Evolutionary conservation across 2,329 filamentous ascomycete genomes (phyloP).

Genomic region (Gaeumannomyces sp.): DNA sequence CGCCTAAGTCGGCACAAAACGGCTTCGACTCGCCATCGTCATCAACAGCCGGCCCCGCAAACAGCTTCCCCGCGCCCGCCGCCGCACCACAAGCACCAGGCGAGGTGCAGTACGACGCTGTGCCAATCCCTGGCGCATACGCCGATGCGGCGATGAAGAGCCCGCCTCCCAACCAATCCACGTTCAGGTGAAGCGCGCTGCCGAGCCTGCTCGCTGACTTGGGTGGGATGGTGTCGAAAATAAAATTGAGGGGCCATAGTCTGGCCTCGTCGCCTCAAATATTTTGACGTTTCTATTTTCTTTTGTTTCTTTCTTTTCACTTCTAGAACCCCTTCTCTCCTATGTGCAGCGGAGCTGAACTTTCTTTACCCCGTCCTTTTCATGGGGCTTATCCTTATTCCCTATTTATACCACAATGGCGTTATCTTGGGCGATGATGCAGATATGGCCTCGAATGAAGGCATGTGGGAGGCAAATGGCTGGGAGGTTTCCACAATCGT

Average conservation of each 20-base stretch:
- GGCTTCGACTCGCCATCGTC: slow-evolving; percentile 16
- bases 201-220: slow-evolving; percentile 16
- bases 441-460: neutral
- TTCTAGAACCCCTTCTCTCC: slow-evolving; percentile 12
- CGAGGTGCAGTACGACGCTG: slow-evolving; percentile 77
- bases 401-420: slow-evolving; percentile 13
- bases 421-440: neutral
- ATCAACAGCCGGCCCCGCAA: slow-evolving; percentile 28
- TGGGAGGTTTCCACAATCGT: neutral
- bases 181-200: slow-evolving; percentile 26
- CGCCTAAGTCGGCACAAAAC: slow-evolving; percentile 54
- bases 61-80: slow-evolving; percentile 40
- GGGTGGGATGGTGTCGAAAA: slow-evolving; percentile 3
- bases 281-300: neutral
- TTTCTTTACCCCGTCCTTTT: neutral
- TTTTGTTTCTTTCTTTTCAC: slow-evolving; percentile 9
- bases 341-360: slow-evolving; percentile 20
- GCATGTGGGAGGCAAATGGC: neutral
- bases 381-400: slow-evolving; percentile 7
- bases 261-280: neutral
- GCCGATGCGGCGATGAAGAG: slow-evolving; percentile 48
- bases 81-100: slow-evolving; percentile 68
- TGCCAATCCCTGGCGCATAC: slow-evolving; percentile 87
- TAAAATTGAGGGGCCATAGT: neutral
- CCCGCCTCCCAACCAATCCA: slow-evolving; percentile 39